These are phyloP conservation scores for Chondrus crispus DNA, from an alignment of 23 red algal genomes.

Conservation along the genomic window DNA sequence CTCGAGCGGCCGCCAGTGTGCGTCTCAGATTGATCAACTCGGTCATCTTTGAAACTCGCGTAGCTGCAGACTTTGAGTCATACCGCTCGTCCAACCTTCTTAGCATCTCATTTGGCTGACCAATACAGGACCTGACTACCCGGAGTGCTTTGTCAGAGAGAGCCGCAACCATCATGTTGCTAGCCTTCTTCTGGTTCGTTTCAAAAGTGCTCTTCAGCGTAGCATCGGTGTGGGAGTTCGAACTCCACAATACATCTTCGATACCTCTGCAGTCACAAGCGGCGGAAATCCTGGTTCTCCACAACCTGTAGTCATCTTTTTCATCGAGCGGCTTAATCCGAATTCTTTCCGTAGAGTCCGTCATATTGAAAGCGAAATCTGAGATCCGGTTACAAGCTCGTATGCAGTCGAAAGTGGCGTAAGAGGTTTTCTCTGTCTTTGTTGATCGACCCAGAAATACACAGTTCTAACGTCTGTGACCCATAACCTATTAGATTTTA, in stretches of 20 bases:
- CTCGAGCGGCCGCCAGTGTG: too few relatives aligned
- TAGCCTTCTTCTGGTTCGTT: slow-evolving; percentile 9
- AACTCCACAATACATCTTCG: not conserved
- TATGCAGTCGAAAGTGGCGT: too few relatives aligned
- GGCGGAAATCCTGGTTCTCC: not conserved
- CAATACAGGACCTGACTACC: not conserved
- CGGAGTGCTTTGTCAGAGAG: not conserved
- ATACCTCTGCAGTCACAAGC: slow-evolving; percentile 12
- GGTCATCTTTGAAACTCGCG: not conserved
- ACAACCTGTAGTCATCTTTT: not conserved
- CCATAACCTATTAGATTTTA: too few relatives aligned
- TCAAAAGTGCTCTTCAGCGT: not conserved
- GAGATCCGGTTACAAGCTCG: too few relatives aligned
- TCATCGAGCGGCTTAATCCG: not conserved
- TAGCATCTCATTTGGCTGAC: not conserved
- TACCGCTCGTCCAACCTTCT: not conserved
- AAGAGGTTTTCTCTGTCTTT: too few relatives aligned
- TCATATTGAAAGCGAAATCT: too few relatives aligned
- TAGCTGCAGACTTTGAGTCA: not conserved
- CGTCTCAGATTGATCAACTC: not conserved
- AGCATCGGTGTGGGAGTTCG: not conserved
- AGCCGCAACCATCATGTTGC: not conserved
- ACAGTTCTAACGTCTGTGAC: too few relatives aligned
- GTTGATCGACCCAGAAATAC: too few relatives aligned
- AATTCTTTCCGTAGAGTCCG: too few relatives aligned